These are phyloP conservation scores for Cercospora brassicicola DNA, from an alignment of 2,329 filamentous ascomycete species.

Conservation along the genomic window DNA sequence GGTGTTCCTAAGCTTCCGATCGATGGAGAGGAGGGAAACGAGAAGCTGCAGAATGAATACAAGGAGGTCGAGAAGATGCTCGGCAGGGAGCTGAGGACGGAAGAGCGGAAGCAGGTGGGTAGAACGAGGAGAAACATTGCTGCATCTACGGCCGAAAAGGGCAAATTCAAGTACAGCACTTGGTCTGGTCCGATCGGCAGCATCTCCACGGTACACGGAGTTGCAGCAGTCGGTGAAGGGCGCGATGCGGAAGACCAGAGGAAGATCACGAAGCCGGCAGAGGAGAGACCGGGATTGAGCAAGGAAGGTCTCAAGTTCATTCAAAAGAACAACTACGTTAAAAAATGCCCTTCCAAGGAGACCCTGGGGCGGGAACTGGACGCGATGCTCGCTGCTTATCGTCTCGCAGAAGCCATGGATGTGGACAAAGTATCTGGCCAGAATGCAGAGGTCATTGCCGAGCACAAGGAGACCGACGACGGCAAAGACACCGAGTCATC, in stretches of 20 bases:
- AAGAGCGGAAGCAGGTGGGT: neutral
- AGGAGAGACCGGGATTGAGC: neutral
- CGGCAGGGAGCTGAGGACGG: neutral
- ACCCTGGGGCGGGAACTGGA: too few species aligned
- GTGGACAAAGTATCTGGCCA: neutral
- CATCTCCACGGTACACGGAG: neutral
- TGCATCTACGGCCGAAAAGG: neutral
- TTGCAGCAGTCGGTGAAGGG: neutral
- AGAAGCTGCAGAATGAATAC: neutral
- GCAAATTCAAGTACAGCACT: neutral
- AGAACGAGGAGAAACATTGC: neutral
- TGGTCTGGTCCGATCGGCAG: neutral
- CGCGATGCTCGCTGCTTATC: too few species aligned
- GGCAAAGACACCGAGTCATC: neutral
- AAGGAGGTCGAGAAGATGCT: neutral
- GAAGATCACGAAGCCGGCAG: neutral
- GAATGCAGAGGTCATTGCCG: neutral
- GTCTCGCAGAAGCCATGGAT: neutral
- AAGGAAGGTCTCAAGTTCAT: neutral
- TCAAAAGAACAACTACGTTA: neutral
- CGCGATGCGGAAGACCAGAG: neutral
- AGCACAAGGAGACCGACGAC: neutral
- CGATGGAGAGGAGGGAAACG: neutral
- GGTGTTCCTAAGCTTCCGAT: neutral
- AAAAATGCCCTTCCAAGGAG: too few species aligned